These are phyloP conservation scores for Podila clonocystis DNA, from an alignment of 192 early-diverging fungal genomes.

Conservation along the genomic window DNA sequence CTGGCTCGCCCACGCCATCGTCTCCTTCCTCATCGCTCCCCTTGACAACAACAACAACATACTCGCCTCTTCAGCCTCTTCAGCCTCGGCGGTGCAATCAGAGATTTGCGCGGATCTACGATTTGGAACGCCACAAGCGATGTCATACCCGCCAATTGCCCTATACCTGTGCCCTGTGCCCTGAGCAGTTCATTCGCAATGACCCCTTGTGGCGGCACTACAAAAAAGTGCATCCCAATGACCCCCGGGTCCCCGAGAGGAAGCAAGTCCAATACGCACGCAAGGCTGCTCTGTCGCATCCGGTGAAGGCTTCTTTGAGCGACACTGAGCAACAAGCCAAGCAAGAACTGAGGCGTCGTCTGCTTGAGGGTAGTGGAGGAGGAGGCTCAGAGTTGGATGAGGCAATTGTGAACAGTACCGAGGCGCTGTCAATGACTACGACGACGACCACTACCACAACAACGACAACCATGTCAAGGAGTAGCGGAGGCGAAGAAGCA, in stretches of 20 bases:
- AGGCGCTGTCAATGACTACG: background rate
- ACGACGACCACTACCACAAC: background rate
- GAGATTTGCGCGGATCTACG: background rate
- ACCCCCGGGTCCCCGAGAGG: background rate
- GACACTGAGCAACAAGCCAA: background rate
- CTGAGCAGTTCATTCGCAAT: background rate
- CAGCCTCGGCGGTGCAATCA: conserved; percentile 1
- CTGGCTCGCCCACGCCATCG: background rate
- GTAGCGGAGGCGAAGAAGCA: too few species aligned
- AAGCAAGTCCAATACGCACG: background rate
- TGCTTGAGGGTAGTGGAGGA: background rate
- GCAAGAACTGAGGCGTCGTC: background rate
- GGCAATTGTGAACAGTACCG: background rate
- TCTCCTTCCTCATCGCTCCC: background rate
- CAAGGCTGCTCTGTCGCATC: background rate
- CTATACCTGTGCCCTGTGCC: background rate
- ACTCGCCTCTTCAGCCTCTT: background rate
- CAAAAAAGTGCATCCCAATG: background rate
- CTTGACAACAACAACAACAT: background rate
- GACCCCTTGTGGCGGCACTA: background rate
- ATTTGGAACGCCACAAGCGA: background rate
- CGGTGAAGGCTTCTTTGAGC: background rate
- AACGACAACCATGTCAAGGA: too few species aligned
- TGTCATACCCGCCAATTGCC: background rate
- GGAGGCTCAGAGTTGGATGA: background rate